phyloP scores from a whole-genome alignment of 78 protist genomes.

The Tieghemostelium lacteum region DNA sequence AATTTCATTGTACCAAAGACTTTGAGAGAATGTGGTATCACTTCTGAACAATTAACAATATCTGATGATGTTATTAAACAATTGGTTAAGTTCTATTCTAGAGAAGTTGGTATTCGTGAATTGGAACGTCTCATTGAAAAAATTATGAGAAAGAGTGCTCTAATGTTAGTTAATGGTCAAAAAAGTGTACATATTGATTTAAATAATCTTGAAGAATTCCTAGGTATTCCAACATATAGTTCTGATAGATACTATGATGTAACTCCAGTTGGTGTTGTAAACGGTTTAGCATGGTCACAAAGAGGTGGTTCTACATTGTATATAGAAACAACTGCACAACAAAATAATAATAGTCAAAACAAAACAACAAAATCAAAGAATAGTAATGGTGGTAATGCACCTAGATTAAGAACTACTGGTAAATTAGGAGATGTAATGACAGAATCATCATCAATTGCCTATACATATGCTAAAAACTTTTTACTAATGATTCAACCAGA shows the following conservation, averaged over 20 bases:
- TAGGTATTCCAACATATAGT: slow-evolving; percentile 64
- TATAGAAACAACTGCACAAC: slow-evolving; percentile 68
- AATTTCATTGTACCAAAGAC: slow-evolving; percentile 87
- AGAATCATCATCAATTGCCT: slow-evolving; percentile 89
- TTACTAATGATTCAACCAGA: slow-evolving; percentile 15
- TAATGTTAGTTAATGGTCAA: slow-evolving; percentile 75
- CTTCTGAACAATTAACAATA: slow-evolving; percentile 50
- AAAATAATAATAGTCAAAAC: not conserved
- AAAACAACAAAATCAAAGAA: not conserved
- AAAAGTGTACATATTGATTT: not conserved
- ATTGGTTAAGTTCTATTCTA: slow-evolving; percentile 88
- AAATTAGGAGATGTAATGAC: slow-evolving; percentile 93
- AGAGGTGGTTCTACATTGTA: slow-evolving; percentile 74
- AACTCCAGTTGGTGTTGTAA: slow-evolving; percentile 74
- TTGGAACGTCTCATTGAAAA: slow-evolving; percentile 91
- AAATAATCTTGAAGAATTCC: slow-evolving; percentile 29
- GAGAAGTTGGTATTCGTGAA: slow-evolving; percentile 96
- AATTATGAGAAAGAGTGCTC: slow-evolving; percentile 92
- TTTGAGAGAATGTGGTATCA: slow-evolving; percentile 10
- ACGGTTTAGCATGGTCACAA: slow-evolving; percentile 63
- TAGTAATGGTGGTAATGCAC: not conserved
- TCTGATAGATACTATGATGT: slow-evolving; percentile 54
- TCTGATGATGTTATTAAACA: slow-evolving; percentile 72
- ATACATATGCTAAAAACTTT: slow-evolving; percentile 84
- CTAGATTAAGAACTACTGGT: slow-evolving; percentile 53